Conservation (phyloP, 192 early-diverging fungal species). For the Glomus cerebriforme region DNA sequence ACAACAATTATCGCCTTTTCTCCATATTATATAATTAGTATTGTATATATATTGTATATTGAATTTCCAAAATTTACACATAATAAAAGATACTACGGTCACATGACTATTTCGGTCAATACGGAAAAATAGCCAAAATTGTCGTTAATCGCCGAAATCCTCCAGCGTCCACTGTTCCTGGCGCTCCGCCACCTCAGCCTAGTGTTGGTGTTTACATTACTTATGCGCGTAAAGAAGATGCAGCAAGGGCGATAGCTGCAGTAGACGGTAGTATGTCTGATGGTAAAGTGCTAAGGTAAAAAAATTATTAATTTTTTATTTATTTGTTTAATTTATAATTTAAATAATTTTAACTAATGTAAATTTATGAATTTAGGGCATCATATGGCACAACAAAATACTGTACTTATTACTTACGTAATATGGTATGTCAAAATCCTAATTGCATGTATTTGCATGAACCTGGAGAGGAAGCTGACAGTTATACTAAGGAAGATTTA, state of each 20-base stretch:
- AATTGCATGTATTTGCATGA: conserved; percentile 97
- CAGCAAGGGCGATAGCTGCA: conserved; percentile 87
- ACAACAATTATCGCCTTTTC: background rate
- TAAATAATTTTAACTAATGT: background rate
- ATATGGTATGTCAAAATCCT: conserved; percentile 88
- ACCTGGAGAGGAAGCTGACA: conserved; percentile 89
- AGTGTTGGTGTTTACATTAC: conserved; percentile 91
- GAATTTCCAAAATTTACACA: conserved; percentile 3
- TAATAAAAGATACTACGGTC: conserved; percentile 67
- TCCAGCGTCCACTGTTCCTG: conserved; percentile 37
- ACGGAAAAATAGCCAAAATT: conserved; percentile 94
- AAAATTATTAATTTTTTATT: too few relatives aligned
- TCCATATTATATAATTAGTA: background rate
- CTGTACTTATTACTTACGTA: conserved; percentile 93
- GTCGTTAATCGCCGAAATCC: conserved; percentile 83
- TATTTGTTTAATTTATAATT: background rate
- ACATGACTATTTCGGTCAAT: conserved; percentile 97
- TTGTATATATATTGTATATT: conserved; percentile 6
- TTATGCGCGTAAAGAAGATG: conserved; percentile 89
- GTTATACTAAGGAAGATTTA: conserved; percentile 88
- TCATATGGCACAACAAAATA: conserved; percentile 99
- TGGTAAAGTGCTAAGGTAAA: conserved; percentile 78
- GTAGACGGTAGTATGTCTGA: conserved; percentile 91
- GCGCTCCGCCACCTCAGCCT: conserved; percentile 43
- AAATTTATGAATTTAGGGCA: conserved; percentile 55